A percentile compares a stretch with the other conserved stretches of the same genome.
phyloP scores from a whole-genome alignment of 2,329 filamentous ascomycete genomes.

The Botrytis pseudocinerea region DNA sequence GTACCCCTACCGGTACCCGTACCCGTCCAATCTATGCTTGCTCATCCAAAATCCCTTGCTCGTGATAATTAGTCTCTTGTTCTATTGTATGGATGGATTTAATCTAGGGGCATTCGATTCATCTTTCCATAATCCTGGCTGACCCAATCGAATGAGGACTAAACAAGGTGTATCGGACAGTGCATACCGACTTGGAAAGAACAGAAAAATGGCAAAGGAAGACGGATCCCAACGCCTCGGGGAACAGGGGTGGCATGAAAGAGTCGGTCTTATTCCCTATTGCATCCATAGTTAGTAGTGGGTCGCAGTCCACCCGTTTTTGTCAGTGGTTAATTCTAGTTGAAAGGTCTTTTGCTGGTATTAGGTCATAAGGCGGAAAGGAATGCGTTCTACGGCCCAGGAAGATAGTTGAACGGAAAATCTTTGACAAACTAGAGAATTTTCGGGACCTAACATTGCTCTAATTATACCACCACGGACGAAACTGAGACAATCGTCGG shows the following conservation, averaged over 20 bases:
- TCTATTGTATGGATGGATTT: background rate
- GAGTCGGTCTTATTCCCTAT: slow-evolving; percentile 5
- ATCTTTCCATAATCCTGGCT: slow-evolving; percentile 23
- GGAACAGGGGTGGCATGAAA: background rate
- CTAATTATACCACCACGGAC: background rate
- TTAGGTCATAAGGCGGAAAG: background rate
- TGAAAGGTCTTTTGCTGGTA: background rate
- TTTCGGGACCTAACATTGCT: background rate
- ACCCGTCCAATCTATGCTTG: slow-evolving; percentile 8
- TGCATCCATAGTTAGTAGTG: background rate
- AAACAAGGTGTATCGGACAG: slow-evolving; percentile 1
- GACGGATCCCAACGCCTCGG: slow-evolving; percentile 8
- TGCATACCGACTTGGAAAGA: background rate
- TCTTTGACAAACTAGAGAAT: background rate
- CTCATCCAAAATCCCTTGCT: background rate
- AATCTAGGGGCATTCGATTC: slow-evolving; percentile 20
- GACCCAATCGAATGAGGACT: slow-evolving; percentile 14
- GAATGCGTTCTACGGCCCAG: background rate
- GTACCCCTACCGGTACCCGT: background rate
- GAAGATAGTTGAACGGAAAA: background rate
- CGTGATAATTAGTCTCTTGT: background rate
- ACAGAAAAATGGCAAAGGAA: background rate
- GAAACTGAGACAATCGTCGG: background rate
- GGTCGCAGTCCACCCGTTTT: slow-evolving; percentile 10
- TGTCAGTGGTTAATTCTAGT: background rate